A percentile compares a stretch with the other conserved stretches of the same genome.
These are phyloP conservation scores for Chlorociboria aeruginascens DNA, from an alignment of 495 filamentous ascomycete genomes.

Conservation along the genomic window DNA sequence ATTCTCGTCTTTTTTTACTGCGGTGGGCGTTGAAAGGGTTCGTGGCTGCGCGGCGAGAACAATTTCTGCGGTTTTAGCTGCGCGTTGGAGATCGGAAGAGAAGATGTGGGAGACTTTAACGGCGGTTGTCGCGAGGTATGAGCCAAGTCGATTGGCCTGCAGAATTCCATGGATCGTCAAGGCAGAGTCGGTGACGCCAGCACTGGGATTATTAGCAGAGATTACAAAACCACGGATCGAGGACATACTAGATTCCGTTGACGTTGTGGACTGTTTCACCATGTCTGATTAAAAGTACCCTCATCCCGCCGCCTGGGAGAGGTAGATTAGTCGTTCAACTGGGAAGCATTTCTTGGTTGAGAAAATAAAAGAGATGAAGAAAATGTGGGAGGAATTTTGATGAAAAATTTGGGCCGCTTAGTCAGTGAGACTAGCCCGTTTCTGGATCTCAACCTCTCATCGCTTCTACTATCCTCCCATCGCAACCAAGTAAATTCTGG, in stretches of 20 bases:
- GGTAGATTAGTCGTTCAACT: slow-evolving; percentile 6
- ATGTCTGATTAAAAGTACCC: slow-evolving; percentile 69
- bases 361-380: slow-evolving; percentile 1
- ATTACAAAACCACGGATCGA: background rate
- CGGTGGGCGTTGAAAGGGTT: slow-evolving; percentile 13
- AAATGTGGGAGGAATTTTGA: background rate
- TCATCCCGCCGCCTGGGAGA: slow-evolving; percentile 36
- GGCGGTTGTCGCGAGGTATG: slow-evolving; percentile 38
- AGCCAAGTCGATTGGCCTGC: slow-evolving; percentile 55
- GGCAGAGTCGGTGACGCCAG: slow-evolving; percentile 64
- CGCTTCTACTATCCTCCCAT: no score
- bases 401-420: background rate
- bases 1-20: slow-evolving; percentile 36
- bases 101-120: slow-evolving; percentile 45
- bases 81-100: slow-evolving; percentile 68
- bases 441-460: no score
- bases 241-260: slow-evolving; percentile 54
- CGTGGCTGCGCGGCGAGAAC: slow-evolving; percentile 40
- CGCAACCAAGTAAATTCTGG: no score
- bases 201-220: slow-evolving; percentile 38
- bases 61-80: slow-evolving; percentile 55
- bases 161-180: slow-evolving; percentile 74
- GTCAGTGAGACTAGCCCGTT: background rate
- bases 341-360: background rate
- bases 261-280: slow-evolving; percentile 86